Evolutionary conservation across 441 rosid species (phyloP), one percentile per base, ranked within the genome.

Genomic region (Euphorbia celastroides): DNA sequence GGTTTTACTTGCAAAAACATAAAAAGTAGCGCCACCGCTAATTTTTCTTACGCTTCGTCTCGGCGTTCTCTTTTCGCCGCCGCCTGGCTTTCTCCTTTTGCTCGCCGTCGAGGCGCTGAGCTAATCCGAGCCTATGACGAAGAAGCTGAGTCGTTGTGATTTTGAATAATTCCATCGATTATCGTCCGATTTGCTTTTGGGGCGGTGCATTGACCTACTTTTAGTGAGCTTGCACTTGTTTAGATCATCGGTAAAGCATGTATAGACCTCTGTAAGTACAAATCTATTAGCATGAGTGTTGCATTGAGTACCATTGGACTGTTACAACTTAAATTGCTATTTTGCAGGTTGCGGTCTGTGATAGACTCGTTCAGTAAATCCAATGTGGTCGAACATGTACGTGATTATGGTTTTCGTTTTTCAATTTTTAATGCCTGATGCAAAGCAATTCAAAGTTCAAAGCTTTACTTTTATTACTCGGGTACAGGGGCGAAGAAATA

Each of bases 221-320:
- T 22, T 52, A 2, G 50, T 14, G 50, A 44, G 50, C n/a, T 44
- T 44, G 50, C 50, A 44, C 50, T 44, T 16, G 50, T n/a, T 13
- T 22, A 32, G 28, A 42, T 22, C 17, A 17, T 10, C 56, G 10
- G 19, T 13, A 59, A 71, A 73, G 64, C 42, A 83, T 82, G 87
- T 69, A 58, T 60, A 79, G 80, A 65, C 69, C 76, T 57, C 60
- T 78, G 86, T 81, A 75, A 80, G 88, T 75, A 28, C 46, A 6
- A 65, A 54, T 75, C 42, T 23, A 16, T 4, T 9, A 27, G 46
- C 4, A 6, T 20, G 51, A 27, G 69, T 57, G 11, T 16, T 41
- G 44, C 48, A 42, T 19, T 34, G 69, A 51, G 7, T 12, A 50
- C 34, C 52, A n/a, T 68, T 66, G 13, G 48, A 31, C 16, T 16